Percentiles rank a stretch among this genome's conserved stretches.
Conservation (phyloP, 2,329 filamentous ascomycete genomes). For the Septoria linicola region DNA sequence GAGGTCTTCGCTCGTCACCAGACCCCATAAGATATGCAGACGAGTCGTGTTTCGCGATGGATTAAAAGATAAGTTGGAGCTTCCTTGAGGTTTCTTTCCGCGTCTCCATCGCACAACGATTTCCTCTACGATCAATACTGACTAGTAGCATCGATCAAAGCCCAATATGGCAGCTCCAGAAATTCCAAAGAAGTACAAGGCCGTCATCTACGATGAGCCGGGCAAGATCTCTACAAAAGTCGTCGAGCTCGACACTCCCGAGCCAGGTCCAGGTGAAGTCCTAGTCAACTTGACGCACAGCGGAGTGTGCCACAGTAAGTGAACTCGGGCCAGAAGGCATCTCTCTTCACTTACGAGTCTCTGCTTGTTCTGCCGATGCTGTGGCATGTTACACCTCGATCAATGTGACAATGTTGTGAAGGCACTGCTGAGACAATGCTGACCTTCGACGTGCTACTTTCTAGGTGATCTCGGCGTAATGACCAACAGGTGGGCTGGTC, state of each 20-base stretch:
- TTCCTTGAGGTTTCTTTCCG: background rate
- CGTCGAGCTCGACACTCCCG: constrained; percentile 62
- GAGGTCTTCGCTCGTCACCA: constrained; percentile 3
- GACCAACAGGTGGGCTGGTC: constrained; percentile 38
- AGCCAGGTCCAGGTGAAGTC: constrained; percentile 59
- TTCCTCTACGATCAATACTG: too few relatives aligned
- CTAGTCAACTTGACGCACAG: constrained; percentile 51
- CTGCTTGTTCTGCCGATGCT: too few relatives aligned
- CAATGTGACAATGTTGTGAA: too few relatives aligned
- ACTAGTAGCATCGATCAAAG: background rate
- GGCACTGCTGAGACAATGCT: too few relatives aligned
- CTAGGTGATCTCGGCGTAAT: constrained; percentile 43
- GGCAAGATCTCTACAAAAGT: constrained; percentile 65
- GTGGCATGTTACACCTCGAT: too few relatives aligned
- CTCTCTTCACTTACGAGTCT: too few relatives aligned
- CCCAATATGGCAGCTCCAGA: constrained; percentile 22
- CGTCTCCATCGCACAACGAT: background rate
- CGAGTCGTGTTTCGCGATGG: background rate
- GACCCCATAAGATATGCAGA: background rate
- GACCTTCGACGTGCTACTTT: too few relatives aligned
- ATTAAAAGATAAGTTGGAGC: background rate
- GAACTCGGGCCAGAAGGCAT: too few relatives aligned
- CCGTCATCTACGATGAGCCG: constrained; percentile 63
- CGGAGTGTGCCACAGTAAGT: constrained; percentile 64
- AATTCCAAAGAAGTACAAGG: constrained; percentile 61